Evolutionary conservation across 495 filamentous ascomycete species (phyloP).

Genomic region (Aspergillus steynii): DNA sequence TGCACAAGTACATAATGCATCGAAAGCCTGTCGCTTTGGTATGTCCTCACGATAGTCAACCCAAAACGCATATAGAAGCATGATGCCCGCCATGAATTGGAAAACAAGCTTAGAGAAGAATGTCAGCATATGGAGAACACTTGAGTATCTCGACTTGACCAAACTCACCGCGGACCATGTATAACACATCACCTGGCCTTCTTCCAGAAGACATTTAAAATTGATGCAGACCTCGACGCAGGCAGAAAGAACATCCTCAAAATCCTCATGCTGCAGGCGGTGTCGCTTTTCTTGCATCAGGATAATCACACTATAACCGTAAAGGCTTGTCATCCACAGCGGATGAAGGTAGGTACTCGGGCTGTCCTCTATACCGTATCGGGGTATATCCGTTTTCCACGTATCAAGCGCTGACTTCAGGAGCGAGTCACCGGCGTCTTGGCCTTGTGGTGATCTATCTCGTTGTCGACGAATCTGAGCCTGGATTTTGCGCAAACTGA

Average conservation of each 20-base stretch:
- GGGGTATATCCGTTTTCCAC: conserved; percentile 37
- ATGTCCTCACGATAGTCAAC: conserved; percentile 17
- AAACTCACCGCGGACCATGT: conserved; percentile 37
- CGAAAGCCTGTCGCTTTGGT: conserved; percentile 9
- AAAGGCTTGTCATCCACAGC: conserved; percentile 35
- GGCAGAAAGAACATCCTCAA: conserved; percentile 29
- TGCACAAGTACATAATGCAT: conserved; percentile 26
- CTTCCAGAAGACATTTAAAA: conserved; percentile 31
- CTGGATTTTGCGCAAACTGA: conserved; percentile 35
- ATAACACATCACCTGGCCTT: conserved; percentile 38
- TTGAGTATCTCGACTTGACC: neutral
- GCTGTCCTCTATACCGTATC: conserved; percentile 24
- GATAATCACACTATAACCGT: conserved; percentile 36
- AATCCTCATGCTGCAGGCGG: conserved; percentile 28
- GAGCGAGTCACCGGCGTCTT: conserved; percentile 17
- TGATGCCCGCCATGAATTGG: conserved; percentile 33
- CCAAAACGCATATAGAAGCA: conserved; percentile 37
- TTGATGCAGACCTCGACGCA: conserved; percentile 32
- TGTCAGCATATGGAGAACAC: conserved; percentile 1
- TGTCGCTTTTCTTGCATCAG: conserved; percentile 32
- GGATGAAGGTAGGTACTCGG: conserved; percentile 31
- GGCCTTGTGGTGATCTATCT: conserved; percentile 16
- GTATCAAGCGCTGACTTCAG: conserved; percentile 30
- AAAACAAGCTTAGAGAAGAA: conserved; percentile 29
- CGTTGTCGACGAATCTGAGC: conserved; percentile 30